Evolutionary conservation across 176 grass and related monocot genomes (phyloP).

Genomic region (Panicum miliaceum): DNA sequence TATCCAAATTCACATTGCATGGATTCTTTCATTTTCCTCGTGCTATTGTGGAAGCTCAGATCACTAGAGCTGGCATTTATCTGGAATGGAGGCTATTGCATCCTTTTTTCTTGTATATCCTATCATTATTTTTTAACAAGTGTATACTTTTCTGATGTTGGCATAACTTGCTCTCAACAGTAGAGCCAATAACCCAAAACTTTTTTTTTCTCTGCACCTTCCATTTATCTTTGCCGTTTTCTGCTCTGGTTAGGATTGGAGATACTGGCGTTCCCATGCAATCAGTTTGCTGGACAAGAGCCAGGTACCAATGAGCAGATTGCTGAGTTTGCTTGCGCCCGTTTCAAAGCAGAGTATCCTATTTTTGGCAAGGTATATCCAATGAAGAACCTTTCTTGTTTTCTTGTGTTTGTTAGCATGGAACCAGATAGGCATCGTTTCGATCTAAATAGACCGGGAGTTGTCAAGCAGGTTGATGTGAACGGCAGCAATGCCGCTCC

Average conservation of each 20-base stretch:
- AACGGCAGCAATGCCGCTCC: constrained; percentile 63
- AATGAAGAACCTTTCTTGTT: background rate
- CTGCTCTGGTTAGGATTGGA: constrained; percentile 45
- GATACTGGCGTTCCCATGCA: constrained; percentile 67
- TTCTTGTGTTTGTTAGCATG: background rate
- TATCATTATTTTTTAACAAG: background rate
- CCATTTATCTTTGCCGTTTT: constrained; percentile 18
- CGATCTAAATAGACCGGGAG: background rate
- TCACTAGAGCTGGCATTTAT: background rate
- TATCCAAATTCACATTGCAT: background rate
- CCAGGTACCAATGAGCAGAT: constrained; percentile 58
- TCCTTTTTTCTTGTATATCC: background rate
- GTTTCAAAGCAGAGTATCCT: constrained; percentile 59
- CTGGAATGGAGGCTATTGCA: background rate
- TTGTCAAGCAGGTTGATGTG: constrained; percentile 55
- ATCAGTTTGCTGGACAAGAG: constrained; percentile 63
- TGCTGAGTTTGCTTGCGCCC: constrained; percentile 61
- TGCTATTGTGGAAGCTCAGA: background rate
- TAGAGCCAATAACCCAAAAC: background rate
- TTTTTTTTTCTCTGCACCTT: constrained; percentile 4
- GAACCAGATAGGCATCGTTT: background rate
- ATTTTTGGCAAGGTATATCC: constrained; percentile 62
- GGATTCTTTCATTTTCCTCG: background rate
- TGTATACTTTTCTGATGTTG: background rate
- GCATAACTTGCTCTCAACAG: background rate